A percentile compares a stretch with the other conserved stretches of the same genome.
Evolutionary conservation across 148 eudicot species (phyloP).

Genomic region (Rhododendron ferrugineum): DNA sequence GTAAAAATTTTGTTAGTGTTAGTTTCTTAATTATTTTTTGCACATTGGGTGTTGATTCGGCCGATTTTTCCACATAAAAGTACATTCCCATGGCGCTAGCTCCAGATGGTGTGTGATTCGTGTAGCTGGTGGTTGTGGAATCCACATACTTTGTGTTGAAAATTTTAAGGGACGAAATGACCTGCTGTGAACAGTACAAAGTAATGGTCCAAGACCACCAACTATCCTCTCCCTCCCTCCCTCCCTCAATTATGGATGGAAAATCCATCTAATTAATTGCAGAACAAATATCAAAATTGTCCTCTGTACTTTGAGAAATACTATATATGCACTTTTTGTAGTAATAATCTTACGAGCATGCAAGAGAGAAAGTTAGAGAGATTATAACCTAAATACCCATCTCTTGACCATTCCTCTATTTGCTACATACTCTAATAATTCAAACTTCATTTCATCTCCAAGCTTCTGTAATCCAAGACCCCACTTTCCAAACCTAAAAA

Average conservation of each 20-base stretch:
- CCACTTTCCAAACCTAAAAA: constrained; percentile 67
- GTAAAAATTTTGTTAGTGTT: not conserved
- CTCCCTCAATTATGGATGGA: not conserved
- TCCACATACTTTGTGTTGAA: too few relatives aligned
- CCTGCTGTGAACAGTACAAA: not conserved
- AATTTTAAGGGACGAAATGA: not conserved
- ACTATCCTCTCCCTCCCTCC: not conserved
- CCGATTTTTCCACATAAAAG: too few relatives aligned
- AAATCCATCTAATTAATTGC: not conserved
- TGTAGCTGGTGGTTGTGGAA: too few relatives aligned
- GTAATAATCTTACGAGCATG: constrained; percentile 15
- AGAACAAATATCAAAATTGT: not conserved
- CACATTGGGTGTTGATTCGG: not conserved
- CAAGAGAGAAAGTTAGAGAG: constrained; percentile 21
- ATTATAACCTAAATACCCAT: not conserved
- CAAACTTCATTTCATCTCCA: constrained; percentile 63
- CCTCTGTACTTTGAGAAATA: not conserved
- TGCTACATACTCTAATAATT: too few relatives aligned
- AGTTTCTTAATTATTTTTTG: not conserved
- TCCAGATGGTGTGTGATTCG: too few relatives aligned
- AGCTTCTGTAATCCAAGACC: constrained; percentile 64
- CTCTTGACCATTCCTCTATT: not conserved
- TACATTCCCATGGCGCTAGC: not conserved
- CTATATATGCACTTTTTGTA: not conserved
- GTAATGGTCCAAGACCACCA: not conserved